These are phyloP conservation scores for Sclerotinia trifoliorum DNA, from an alignment of 2,329 filamentous ascomycete genomes.

Conservation along the genomic window DNA sequence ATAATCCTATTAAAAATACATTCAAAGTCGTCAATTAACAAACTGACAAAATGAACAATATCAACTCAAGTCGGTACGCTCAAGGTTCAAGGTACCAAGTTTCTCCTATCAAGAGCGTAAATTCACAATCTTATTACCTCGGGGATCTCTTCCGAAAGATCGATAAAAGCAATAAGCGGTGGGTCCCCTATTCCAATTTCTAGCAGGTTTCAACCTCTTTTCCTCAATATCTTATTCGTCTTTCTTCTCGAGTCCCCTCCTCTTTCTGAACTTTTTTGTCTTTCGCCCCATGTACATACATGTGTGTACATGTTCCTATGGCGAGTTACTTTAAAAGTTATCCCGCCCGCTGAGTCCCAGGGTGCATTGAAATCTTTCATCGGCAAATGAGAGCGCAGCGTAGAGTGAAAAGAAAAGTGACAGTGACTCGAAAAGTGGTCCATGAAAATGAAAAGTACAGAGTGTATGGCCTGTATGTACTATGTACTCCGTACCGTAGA, in stretches of 20 bases:
- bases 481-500: no score
- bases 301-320: not conserved
- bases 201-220: not conserved
- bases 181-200: not conserved
- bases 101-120: not conserved
- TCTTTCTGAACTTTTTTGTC: not conserved
- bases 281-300: not conserved
- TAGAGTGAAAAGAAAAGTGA: not conserved
- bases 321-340: not conserved
- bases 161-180: not conserved
- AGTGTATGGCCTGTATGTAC: no score
- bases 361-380: not conserved
- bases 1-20: not conserved
- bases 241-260: not conserved
- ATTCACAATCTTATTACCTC: not conserved
- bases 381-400: not conserved
- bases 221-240: not conserved
- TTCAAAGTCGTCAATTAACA: not conserved
- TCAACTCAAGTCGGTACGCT: no score
- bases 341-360: not conserved
- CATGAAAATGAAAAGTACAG: not conserved
- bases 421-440: not conserved
- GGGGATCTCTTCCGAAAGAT: slow-evolving; percentile 14
- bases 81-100: slow-evolving; percentile 5
- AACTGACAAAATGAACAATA: not conserved